phyloP scores from a whole-genome alignment of 1,284 basidiomycete genomes.

The Cystobasidium pallidum region DNA sequence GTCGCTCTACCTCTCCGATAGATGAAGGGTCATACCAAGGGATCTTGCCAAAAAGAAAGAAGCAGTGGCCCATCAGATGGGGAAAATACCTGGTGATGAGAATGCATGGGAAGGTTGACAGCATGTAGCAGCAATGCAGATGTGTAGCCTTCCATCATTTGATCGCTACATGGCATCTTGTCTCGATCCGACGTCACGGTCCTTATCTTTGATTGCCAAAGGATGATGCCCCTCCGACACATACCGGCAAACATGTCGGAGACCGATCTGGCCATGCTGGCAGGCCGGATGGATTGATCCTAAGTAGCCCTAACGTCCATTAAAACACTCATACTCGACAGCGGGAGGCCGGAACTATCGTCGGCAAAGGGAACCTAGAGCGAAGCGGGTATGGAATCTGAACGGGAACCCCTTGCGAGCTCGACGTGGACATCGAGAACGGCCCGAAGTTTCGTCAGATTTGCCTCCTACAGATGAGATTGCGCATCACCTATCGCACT shows the following conservation, averaged over 20 bases:
- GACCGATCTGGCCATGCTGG: conserved; percentile 19
- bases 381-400: conserved; percentile 21
- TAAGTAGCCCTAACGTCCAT: too few species aligned
- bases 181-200: too few species aligned
- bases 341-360: too few species aligned
- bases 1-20: conserved; percentile 29
- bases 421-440: too few species aligned
- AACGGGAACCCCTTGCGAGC: conserved; percentile 11
- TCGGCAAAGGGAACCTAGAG: conserved; percentile 21
- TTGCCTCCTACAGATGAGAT: too few species aligned
- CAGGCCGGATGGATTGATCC: conserved; percentile 24
- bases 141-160: background rate
- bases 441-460: too few species aligned
- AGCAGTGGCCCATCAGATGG: conserved; percentile 13
- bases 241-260: conserved; percentile 29
- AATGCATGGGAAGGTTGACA: conserved; percentile 38
- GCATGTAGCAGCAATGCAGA: conserved; percentile 25
- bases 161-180: too few species aligned
- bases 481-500: too few species aligned
- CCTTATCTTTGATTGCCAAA: too few species aligned
- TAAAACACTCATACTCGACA: too few species aligned
- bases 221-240: conserved; percentile 33
- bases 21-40: conserved; percentile 17
- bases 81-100: conserved; percentile 17
- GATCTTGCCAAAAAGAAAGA: conserved; percentile 39